phyloP scores from a whole-genome alignment of 257 asterid genomes.

The Fraxinus americana region DNA sequence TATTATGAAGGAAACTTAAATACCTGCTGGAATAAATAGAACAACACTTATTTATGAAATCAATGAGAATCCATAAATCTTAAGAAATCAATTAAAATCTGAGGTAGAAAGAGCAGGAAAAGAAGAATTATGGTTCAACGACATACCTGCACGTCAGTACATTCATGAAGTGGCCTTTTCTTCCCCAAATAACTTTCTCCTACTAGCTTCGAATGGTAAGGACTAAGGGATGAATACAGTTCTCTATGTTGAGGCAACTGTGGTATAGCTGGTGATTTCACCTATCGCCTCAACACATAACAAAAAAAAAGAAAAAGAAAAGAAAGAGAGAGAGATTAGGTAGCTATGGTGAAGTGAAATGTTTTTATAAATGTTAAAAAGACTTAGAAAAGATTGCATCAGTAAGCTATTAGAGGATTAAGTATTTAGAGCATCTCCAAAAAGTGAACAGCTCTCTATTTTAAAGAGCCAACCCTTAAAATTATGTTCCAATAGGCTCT shows the following conservation, averaged over 20 bases:
- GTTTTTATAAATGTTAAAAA: background rate
- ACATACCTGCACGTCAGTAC: conserved; percentile 76
- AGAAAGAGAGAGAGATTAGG: conserved; percentile 21
- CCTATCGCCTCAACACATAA: conserved; percentile 42
- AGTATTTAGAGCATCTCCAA: background rate
- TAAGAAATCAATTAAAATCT: too few species aligned
- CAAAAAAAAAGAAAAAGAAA: background rate
- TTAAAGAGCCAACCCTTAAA: too few species aligned
- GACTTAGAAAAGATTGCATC: background rate
- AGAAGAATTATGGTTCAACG: background rate
- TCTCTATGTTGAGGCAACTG: conserved; percentile 81
- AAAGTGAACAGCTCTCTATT: too few species aligned
- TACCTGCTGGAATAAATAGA: background rate
- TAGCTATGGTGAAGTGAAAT: conserved; percentile 8
- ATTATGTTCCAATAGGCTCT: too few species aligned
- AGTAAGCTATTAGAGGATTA: background rate
- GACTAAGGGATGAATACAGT: conserved; percentile 64
- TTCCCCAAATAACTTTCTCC: conserved; percentile 94
- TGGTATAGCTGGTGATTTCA: conserved; percentile 81
- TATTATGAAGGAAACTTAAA: too few species aligned
- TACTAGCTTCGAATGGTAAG: conserved; percentile 80
- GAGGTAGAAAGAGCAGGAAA: background rate
- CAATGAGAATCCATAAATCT: too few species aligned
- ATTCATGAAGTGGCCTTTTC: conserved; percentile 86
- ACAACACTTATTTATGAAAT: background rate